A percentile compares a stretch with the other conserved stretches of the same genome.
Conservation (phyloP, 2,329 filamentous ascomycete species). For the Trichophyton simii region DNA sequence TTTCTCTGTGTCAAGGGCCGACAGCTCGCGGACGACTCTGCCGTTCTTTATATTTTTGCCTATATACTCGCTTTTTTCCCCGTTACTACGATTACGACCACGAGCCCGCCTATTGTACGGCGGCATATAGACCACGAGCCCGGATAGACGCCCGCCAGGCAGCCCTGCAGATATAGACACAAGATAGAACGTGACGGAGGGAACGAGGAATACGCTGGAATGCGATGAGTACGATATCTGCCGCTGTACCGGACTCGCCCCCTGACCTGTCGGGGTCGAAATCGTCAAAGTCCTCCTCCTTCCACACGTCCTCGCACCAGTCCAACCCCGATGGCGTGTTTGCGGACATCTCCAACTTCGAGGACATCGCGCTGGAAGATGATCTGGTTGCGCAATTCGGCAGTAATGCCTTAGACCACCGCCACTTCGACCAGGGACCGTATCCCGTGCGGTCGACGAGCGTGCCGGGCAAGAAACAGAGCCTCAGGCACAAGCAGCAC, state of each 20-base stretch:
- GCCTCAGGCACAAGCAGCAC: background rate
- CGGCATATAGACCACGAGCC: background rate
- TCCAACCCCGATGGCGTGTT: slow-evolving; percentile 56
- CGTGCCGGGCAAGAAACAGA: background rate
- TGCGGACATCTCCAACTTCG: slow-evolving; percentile 70
- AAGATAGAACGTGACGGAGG: too few relatives aligned
- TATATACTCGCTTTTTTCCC: background rate
- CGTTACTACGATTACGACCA: background rate
- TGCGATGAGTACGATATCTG: slow-evolving; percentile 35
- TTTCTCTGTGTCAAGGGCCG: background rate
- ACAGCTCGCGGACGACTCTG: background rate
- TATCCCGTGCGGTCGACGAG: background rate
- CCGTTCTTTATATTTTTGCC: background rate
- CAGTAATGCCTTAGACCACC: slow-evolving; percentile 16
- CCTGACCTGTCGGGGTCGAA: slow-evolving; percentile 73
- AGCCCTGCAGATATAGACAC: background rate
- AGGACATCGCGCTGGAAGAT: slow-evolving; percentile 80
- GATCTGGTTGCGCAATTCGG: slow-evolving; percentile 33
- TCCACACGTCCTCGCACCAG: slow-evolving; percentile 62
- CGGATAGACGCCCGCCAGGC: background rate
- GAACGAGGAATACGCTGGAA: slow-evolving; percentile 8
- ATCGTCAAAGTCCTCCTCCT: slow-evolving; percentile 82
- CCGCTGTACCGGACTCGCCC: slow-evolving; percentile 50
- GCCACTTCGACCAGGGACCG: slow-evolving; percentile 19
- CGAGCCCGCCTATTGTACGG: background rate